Conservation (phyloP, 2,329 filamentous ascomycete genomes). For the Aspergillus sp. region DNA sequence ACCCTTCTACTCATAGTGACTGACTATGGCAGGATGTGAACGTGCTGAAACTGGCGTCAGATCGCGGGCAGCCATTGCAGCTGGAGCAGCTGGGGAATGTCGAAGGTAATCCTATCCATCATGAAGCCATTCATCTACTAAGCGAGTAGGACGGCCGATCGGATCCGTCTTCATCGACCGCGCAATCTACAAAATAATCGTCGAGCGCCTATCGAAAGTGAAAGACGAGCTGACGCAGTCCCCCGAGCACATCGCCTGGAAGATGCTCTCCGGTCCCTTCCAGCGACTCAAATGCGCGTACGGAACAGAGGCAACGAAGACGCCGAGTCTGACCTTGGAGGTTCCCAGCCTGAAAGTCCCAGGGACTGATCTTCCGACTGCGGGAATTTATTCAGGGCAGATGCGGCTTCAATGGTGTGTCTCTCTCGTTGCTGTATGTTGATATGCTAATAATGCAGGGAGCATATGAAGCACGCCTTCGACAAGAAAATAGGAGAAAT, state of each 20-base stretch:
- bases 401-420: conserved; percentile 31
- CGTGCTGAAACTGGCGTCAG: conserved; percentile 26
- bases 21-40: conserved; percentile 30
- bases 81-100: conserved; percentile 28
- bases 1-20: too few relatives aligned
- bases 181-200: conserved; percentile 26
- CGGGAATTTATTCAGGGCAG: conserved; percentile 28
- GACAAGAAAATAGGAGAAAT: conserved; percentile 26
- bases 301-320: conserved; percentile 24
- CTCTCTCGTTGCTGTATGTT: background rate
- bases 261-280: conserved; percentile 33
- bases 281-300: conserved; percentile 36
- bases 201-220: conserved; percentile 22
- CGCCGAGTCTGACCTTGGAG: conserved; percentile 28
- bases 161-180: conserved; percentile 40
- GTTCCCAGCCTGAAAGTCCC: conserved; percentile 25
- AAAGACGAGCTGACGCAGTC: conserved; percentile 17
- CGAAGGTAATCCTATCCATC: conserved; percentile 17
- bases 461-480: conserved; percentile 22
- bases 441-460: conserved; percentile 5
- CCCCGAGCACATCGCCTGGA: conserved; percentile 24
- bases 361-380: conserved; percentile 23
- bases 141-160: conserved; percentile 29
- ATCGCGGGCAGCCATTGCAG: conserved; percentile 22
- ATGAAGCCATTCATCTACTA: background rate